Percentiles rank a stretch among this genome's conserved stretches.
These are phyloP conservation scores for Botryotinia convoluta DNA, from an alignment of 2,329 filamentous ascomycete species.

Conservation along the genomic window DNA sequence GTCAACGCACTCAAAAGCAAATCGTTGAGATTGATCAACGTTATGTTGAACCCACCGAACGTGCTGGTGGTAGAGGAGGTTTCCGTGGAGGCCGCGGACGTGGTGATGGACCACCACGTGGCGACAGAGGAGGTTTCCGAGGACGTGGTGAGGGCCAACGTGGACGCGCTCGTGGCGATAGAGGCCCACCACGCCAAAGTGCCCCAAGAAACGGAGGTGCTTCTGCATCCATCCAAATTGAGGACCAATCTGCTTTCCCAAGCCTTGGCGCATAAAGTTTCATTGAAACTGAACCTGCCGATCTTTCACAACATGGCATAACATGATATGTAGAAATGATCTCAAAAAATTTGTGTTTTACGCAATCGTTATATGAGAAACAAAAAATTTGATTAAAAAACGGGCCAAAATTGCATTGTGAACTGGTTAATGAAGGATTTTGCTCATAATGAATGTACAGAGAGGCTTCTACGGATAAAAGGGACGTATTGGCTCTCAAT, in stretches of 20 bases:
- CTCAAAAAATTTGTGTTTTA: conserved; percentile 17
- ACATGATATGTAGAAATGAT: conserved; percentile 25
- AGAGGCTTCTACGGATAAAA: not conserved
- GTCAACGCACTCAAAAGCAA: conserved; percentile 90
- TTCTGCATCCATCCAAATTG: conserved; percentile 45
- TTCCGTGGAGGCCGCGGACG: conserved; percentile 53
- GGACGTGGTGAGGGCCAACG: conserved; percentile 52
- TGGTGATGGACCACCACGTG: conserved; percentile 47
- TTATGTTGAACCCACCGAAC: conserved; percentile 68
- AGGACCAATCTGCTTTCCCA: conserved; percentile 52
- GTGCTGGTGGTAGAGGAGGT: conserved; percentile 51
- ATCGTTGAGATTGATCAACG: conserved; percentile 84
- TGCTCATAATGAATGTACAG: not conserved
- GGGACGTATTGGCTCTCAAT: conserved; percentile 3
- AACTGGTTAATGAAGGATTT: conserved; percentile 8
- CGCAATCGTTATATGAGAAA: conserved; percentile 18
- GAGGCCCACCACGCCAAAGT: conserved; percentile 43
- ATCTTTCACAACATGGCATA: conserved; percentile 22
- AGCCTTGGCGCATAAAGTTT: conserved; percentile 46
- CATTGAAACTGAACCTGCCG: conserved; percentile 24
- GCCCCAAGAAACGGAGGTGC: conserved; percentile 38
- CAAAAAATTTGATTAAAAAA: conserved; percentile 17
- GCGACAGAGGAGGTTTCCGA: conserved; percentile 42
- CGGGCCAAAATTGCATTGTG: conserved; percentile 12
- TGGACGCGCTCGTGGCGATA: conserved; percentile 46